Evolutionary conservation across 805 yeast genomes (phyloP), one percentile per base, ranked within the genome.

Genomic region (Candida piceae): DNA sequence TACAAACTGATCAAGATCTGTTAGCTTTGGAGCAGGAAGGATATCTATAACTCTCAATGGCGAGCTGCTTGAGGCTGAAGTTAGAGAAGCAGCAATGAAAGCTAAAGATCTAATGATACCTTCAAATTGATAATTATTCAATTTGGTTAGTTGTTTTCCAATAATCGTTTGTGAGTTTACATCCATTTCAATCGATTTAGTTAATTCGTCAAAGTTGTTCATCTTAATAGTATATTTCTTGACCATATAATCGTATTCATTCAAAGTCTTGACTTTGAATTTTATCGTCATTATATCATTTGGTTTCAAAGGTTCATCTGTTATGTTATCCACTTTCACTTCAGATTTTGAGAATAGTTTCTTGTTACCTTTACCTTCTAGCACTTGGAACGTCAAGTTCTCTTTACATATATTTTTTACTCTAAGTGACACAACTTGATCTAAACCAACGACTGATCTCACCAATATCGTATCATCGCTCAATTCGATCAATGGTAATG

Each of bases 381-480:
- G 45, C 12, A 70, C 52, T 30, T 55, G 62, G 64, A 71, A 72
- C 9, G 49, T 49, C 6, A 70, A 54, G 7, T 48, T 44, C 22
- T 64, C 66, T 11, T 58, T 55, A 13, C 68, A 67, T 5, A 50
- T 40, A 41, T 69, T 70, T 19, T 37, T 50, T 15, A 75, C 34
- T 12, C 49, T 55, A 3, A 64, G 37, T 29, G 44, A 31, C 10
- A 51, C 29, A 16, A 42, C 38, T 19, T 64, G 37, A 27, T 67
- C 65, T 36, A 67, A 41, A 22, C 60, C 55, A 30, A 55, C 44
- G 17, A 74, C 66, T 2, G 53, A 50, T 2, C 75, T 63, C 3
- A 51, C 49, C 1, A 73, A 67, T 18, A 75, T 59, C 11, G 63
- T 52, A 5, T 62, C 53, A 32, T 74, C 74, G 41, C 69, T 72